Evolutionary conservation across 768 basidiomycete genomes (phyloP), one percentile per base, ranked within the genome.

Genomic region (Hypholoma sublateritium): DNA sequence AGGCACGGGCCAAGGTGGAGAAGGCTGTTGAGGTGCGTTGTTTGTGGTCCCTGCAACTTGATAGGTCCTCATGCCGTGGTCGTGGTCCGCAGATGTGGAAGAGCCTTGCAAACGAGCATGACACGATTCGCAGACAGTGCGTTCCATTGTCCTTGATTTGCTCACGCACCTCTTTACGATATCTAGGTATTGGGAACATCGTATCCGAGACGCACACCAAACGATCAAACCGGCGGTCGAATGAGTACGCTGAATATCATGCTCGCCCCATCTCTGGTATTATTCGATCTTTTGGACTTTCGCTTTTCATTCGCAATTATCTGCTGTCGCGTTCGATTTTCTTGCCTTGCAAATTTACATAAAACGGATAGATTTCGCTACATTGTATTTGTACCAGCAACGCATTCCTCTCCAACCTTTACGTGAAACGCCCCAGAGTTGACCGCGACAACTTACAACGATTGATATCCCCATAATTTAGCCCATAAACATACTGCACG

Each of bases 101-200:
- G 55, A 77, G 80, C 1, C 78, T 93, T 22, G 90, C 84, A 1
- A 74, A 83, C 53, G 82, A 87, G 56, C 78, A 85, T 63, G 91
- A 93, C 65, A 81, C 80, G 6, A 89, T 91, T 61, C 79, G 91
- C 48, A 90, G 85, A 75, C 88, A 86, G 91, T 91, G 56, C 46
- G 71, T 59, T 2, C 25, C 35, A 21, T 46, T 50, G 17, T 14
- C 19, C 21, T 28, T 3, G 24, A 1, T 36, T 13, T 35, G 46
- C 39, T 21, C 37, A n/a, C 13, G n/a, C 28, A 49, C 34, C 28
- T 32, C 21, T 45, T 48, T 60, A 63, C 57, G 46, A n/a, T 61
- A 39, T 64, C 13, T 62, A 91, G 89, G 66, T 91, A 91, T 67
- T 91, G 89, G 89, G 87, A 88, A 53, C 83, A 83, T 59, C 83